Conservation (phyloP, 2,329 filamentous ascomycete species). For the Penicillium sumatraense region DNA sequence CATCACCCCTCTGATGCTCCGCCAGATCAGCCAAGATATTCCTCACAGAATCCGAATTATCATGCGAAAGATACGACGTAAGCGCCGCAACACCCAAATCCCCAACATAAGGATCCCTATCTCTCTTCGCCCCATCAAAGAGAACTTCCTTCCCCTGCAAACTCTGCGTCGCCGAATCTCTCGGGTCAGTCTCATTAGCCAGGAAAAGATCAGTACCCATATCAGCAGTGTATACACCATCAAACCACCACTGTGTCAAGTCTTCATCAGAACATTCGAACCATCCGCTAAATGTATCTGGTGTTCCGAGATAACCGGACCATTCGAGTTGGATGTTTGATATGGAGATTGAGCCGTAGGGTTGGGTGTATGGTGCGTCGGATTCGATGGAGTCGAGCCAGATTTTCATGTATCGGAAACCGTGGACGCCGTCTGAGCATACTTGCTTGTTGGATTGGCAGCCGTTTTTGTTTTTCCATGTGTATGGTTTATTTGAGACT, state of each 20-base stretch:
- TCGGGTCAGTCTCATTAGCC: slow-evolving; percentile 55
- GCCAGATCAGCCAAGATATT: slow-evolving; percentile 58
- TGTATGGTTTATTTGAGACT: slow-evolving; percentile 48
- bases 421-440: slow-evolving; percentile 58
- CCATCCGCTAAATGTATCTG: slow-evolving; percentile 56
- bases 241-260: slow-evolving; percentile 59
- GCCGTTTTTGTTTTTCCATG: slow-evolving; percentile 52
- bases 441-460: slow-evolving; percentile 51
- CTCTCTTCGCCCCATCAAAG: slow-evolving; percentile 57
- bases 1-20: slow-evolving; percentile 55
- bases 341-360: slow-evolving; percentile 51
- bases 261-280: slow-evolving; percentile 58
- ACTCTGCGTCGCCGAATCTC: slow-evolving; percentile 48
- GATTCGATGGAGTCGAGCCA: slow-evolving; percentile 49
- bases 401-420: slow-evolving; percentile 58
- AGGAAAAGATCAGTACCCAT: slow-evolving; percentile 53
- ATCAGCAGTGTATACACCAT: slow-evolving; percentile 59
- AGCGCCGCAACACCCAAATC: slow-evolving; percentile 56
- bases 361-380: slow-evolving; percentile 52
- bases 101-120: slow-evolving; percentile 59
- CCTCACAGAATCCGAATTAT: slow-evolving; percentile 44
- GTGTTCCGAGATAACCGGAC: slow-evolving; percentile 53
- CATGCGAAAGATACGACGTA: slow-evolving; percentile 55
- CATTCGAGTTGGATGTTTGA: slow-evolving; percentile 49
- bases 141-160: slow-evolving; percentile 54